Evolutionary conservation across 371 early-diverging fungal genomes (phyloP).

Genomic region (Zancudomyces culisetae): DNA sequence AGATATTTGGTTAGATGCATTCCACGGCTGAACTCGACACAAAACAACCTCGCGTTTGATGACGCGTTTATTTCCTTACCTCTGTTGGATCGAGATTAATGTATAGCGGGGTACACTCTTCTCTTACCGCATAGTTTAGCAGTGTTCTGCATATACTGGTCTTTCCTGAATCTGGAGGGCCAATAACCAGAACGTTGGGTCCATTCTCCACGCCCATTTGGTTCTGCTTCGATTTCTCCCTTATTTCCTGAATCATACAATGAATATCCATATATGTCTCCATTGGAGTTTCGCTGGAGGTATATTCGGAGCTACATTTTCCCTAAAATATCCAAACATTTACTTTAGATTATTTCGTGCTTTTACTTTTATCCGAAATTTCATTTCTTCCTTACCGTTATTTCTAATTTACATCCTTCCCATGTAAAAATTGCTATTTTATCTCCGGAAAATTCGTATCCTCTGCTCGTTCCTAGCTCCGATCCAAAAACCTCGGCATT

Average conservation of each 20-base stretch:
- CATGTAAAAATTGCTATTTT: slow-evolving; percentile 88
- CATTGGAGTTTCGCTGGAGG: slow-evolving; percentile 90
- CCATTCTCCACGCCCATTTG: background rate
- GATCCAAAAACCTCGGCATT: slow-evolving; percentile 82
- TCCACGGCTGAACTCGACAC: too few relatives aligned
- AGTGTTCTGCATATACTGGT: slow-evolving; percentile 65
- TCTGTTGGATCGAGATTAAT: slow-evolving; percentile 70
- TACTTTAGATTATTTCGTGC: background rate
- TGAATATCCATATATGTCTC: slow-evolving; percentile 69
- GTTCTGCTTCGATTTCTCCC: slow-evolving; percentile 29
- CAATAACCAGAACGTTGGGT: slow-evolving; percentile 58
- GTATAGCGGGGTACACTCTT: slow-evolving; percentile 54
- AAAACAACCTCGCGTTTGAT: too few relatives aligned
- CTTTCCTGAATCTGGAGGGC: slow-evolving; percentile 82
- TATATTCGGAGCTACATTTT: slow-evolving; percentile 55
- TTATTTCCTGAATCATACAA: slow-evolving; percentile 58
- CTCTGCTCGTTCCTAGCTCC: slow-evolving; percentile 56
- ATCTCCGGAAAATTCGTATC: slow-evolving; percentile 55
- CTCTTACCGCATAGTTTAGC: slow-evolving; percentile 62
- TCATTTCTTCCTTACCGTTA: slow-evolving; percentile 27
- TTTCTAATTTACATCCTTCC: slow-evolving; percentile 67
- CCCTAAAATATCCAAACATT: slow-evolving; percentile 25
- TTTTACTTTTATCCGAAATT: too few relatives aligned
- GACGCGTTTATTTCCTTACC: slow-evolving; percentile 4
- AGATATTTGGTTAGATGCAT: too few relatives aligned